Percentiles rank a stretch among this genome's conserved stretches.
These are phyloP conservation scores for Chalciporus piperatus DNA, from an alignment of 768 basidiomycete species.

Conservation along the genomic window DNA sequence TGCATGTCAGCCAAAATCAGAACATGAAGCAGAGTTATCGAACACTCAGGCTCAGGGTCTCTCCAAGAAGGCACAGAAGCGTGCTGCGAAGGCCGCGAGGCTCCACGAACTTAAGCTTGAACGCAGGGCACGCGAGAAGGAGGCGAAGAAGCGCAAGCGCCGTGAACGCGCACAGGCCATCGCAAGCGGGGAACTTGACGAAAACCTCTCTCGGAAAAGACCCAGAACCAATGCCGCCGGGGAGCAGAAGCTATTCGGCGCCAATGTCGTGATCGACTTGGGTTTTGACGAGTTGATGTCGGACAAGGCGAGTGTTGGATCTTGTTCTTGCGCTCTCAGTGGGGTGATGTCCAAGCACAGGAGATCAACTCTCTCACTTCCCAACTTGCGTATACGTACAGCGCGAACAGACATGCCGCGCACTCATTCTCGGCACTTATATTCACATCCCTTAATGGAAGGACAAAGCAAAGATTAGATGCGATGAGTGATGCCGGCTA, in stretches of 20 bases:
- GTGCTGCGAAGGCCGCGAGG: conserved; percentile 67
- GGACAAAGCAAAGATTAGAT: conserved; percentile 64
- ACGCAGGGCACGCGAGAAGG: conserved; percentile 74
- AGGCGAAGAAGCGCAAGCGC: conserved; percentile 73
- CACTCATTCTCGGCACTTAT: conserved; percentile 70
- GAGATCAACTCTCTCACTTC: conserved; percentile 88
- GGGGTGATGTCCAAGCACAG: conserved; percentile 41
- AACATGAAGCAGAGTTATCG: conserved; percentile 11
- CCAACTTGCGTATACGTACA: conserved; percentile 91
- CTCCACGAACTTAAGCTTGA: conserved; percentile 65
- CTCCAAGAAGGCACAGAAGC: conserved; percentile 81
- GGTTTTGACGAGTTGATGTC: conserved; percentile 93
- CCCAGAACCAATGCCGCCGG: conserved; percentile 31
- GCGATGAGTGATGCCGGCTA: conserved; percentile 63
- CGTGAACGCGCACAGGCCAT: conserved; percentile 53
- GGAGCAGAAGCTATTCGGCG: conserved; percentile 48
- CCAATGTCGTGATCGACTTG: conserved; percentile 78
- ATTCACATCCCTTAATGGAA: conserved; percentile 78
- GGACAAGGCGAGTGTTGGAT: conserved; percentile 67
- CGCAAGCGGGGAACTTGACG: conserved; percentile 45
- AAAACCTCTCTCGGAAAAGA: conserved; percentile 12
- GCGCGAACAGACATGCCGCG: conserved; percentile 72
- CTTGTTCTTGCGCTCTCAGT: conserved; percentile 9
- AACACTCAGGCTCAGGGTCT: conserved; percentile 34
- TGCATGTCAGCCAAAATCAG: conserved; percentile 13